These are phyloP conservation scores for Phalaenopsis hybrid DNA, from an alignment of 116 monocot species.

Conservation along the genomic window DNA sequence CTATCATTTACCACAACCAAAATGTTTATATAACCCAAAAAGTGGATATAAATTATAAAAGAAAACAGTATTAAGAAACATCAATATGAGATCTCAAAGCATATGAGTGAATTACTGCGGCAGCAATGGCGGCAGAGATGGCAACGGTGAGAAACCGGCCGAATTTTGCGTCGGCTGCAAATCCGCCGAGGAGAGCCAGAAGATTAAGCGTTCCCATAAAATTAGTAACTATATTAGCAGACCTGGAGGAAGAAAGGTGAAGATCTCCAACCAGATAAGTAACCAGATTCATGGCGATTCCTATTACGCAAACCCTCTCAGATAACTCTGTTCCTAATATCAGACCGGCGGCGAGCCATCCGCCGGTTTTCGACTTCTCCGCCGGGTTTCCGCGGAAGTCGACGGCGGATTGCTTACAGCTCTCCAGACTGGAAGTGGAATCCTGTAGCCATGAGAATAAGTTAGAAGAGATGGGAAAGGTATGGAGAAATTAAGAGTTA, in stretches of 20 bases:
- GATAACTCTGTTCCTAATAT: constrained; percentile 36
- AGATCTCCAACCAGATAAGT: constrained; percentile 40
- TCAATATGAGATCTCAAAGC: too few species aligned
- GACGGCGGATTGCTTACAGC: not conserved
- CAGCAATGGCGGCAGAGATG: constrained; percentile 25
- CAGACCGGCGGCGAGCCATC: constrained; percentile 66
- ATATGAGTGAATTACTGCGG: constrained; percentile 9
- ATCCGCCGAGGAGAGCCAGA: constrained; percentile 38
- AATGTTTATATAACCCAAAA: too few species aligned
- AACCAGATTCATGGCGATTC: constrained; percentile 47
- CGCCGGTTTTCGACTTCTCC: constrained; percentile 55
- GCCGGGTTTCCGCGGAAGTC: constrained; percentile 48
- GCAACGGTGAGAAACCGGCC: constrained; percentile 47
- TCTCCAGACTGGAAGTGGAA: not conserved
- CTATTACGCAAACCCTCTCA: constrained; percentile 19
- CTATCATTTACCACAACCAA: too few species aligned
- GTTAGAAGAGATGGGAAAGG: not conserved
- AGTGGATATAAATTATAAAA: too few species aligned
- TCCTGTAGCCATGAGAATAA: not conserved
- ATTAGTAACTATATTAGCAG: constrained; percentile 50
- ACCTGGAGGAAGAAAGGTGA: constrained; percentile 30
- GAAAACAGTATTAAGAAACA: too few species aligned
- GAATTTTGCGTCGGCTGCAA: constrained; percentile 45
- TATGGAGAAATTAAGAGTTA: not conserved
- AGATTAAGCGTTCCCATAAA: constrained; percentile 51